Base-by-base conservation (phyloP, 2,329 filamentous ascomycete species). In the Lachnellula willkommii region DNA sequence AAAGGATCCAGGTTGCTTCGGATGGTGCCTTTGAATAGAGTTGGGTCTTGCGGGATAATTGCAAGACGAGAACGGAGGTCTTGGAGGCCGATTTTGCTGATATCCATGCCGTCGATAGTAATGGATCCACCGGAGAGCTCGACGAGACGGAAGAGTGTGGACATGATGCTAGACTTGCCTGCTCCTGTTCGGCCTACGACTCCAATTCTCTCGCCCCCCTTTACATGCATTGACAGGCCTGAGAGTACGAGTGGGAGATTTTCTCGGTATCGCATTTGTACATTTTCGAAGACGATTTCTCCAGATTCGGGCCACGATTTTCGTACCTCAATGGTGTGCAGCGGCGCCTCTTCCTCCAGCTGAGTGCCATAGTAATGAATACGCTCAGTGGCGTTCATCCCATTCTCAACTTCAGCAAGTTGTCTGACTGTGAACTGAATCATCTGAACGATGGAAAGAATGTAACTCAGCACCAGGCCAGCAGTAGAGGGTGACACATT, bases 341-440 rank as follows among this genome's bases (percentile, higher is more conserved):
- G 77, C 0, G 92, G 90, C 0, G 93, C 90, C 71, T 97, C 94
- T 69, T 96, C 88, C 60, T 95, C 91, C 4, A 99, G 81, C 63
- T 89, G 74, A 1, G 83, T 90, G 53, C 90, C 92, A 70, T 97
- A 97, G 75, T 95, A 90, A 69, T 91, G 85, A 36, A 97, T 78
- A 50, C 94, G 87, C 73, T 97, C 93, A 0, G 95, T 94, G 0
- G 92, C 87, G 70, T 96, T 97, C 93, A 97, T 97, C 68, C 92
- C 90, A 73, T 96, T 97, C 72, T 97, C 93, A 8, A 97, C 90
- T 71, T 96, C 93, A 26, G 93, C 93, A 7, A 96, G 79, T 72
- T 97, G 93, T 17, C 94, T 84, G 17, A 97, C 90, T 0, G 90
- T 93, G 72, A 96, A 96, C 69, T 96, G 93, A 62, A 97, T 87